Evolutionary conservation across 2,329 filamentous ascomycete species (phyloP), one percentile per base, ranked within the genome.

Genomic region (Neophaeococcomyces aloes): DNA sequence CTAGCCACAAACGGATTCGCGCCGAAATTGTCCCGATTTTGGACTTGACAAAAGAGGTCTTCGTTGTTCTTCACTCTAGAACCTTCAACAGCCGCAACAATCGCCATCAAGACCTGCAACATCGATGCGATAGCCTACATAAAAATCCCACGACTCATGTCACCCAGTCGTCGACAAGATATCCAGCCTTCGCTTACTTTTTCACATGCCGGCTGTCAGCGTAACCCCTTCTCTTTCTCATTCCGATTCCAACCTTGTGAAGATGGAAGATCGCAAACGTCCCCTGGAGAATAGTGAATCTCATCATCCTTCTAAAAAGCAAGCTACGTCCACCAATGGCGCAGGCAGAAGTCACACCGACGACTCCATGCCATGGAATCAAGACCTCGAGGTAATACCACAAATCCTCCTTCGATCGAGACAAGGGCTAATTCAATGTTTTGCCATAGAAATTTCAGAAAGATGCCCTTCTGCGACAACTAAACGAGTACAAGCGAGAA

Each of bases 261-360:
- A 91, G 78, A 98, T 96, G 89, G 91, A 98, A 76, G 91, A 96
- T 74, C 86, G 91, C 78, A 98, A 98, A 78, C 81, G 91, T 78
- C 83, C 87, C 61, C 85, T 87, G 61, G 83, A 82, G 61, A 71
- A 78, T 59, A 85, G 91, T 64, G 86, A 95, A 56, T 72, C 85
- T 60, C 84, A 83, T 53, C 89, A 89, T 54, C 88, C 89, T 17
- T 83, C 80, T 61, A 98, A 96, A 74, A 83, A 87, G 67, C 84
- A 94, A 65, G 85, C 86, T 44, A 75, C 71, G 41, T 58, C 66
- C 48, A 76, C 89, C 53, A 95, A 94, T 72, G 87, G 87, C 59
- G 52, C 53, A 31, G 54, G 56, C 52, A 78, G 75, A 56, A 68
- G 74, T 56, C 76, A 79, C 60, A 74, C 76, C 52, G 77, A 81